Base-by-base conservation (phyloP, 108 stramenopile species). In the Pseudonitzschia multiseries region DNA sequence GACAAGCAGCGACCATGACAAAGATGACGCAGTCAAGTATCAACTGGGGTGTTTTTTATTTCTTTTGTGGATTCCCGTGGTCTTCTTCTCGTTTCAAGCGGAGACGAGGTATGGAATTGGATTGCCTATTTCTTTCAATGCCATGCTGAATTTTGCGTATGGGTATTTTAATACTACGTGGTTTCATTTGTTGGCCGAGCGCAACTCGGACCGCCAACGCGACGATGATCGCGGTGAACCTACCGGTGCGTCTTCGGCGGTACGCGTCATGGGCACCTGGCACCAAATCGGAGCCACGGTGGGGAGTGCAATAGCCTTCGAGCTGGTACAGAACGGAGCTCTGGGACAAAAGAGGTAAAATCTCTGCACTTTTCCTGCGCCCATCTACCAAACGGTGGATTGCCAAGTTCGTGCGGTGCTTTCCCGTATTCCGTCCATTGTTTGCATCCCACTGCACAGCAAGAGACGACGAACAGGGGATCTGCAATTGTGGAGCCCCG, bases 241-340 rank as follows among this genome's bases (percentile, higher is more conserved):
- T 0, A 32, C n/a, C n/a, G n/a, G n/a, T n/a, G n/a, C 40, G 40
- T 15, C 62, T 14, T 63, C 22, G 22, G 54, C 54, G 24, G 54
- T 28, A 20, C 62, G 62, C 32, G 31, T 63, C 31, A 40, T 63
- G 62, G 62, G 62, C 15, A 63, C 40, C 9, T 63, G 62, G 62
- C 32, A 63, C 40, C 62, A 63, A 36, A 40, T 63, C 17, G 62
- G 62, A 40, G 62, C 62, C 31, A 63, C 28, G 62, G 4, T 63
- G 2, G 62, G 62, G n/a, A 63, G 62, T 21, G 32, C 40, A 32
- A 63, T 63, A 17, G 62, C 62, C 36, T 63, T 40, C 20, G 62
- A n/a, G 20, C 8, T 63, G 31, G 62, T 63, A 14, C 29, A 60
- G 59, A 60, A 26, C 6, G 59, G 24, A 51, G 36, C 36, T 36